Percentiles rank a stretch among this genome's conserved stretches.
These are phyloP conservation scores for Leptographium flavum DNA, from an alignment of 2,329 filamentous ascomycete species.

Conservation along the genomic window DNA sequence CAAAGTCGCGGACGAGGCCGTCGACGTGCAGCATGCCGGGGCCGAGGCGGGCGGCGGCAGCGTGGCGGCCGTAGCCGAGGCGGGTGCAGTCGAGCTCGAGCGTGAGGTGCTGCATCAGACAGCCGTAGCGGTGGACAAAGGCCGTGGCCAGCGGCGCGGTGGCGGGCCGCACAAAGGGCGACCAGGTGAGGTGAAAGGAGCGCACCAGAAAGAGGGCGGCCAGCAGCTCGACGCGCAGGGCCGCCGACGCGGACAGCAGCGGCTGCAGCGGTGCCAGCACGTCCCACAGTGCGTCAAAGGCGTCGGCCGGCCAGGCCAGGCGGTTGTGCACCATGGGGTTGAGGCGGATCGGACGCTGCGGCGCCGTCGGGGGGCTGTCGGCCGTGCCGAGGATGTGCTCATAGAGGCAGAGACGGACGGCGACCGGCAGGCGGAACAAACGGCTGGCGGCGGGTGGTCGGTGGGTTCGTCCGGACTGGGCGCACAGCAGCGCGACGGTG, in stretches of 20 bases:
- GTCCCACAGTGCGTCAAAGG: constrained; percentile 18
- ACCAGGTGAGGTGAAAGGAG: constrained; percentile 24
- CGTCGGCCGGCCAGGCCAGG: constrained; percentile 20
- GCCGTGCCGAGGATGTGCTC: background rate
- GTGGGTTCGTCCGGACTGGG: background rate
- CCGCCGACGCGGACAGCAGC: constrained; percentile 10
- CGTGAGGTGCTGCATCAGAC: constrained; percentile 21
- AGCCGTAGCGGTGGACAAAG: constrained; percentile 21
- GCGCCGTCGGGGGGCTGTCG: background rate
- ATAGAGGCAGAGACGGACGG: constrained; percentile 1
- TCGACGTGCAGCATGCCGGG: constrained; percentile 15
- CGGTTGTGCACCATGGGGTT: constrained; percentile 19
- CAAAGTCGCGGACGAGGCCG: constrained; percentile 16
- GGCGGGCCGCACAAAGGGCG: constrained; percentile 19
- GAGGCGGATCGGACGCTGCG: constrained; percentile 7
- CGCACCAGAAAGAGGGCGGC: constrained; percentile 20
- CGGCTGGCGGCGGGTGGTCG: background rate
- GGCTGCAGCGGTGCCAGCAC: constrained; percentile 10
- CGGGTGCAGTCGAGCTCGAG: constrained; percentile 27
- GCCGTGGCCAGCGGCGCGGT: constrained; percentile 21
- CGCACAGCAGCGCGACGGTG: background rate
- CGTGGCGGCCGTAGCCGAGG: constrained; percentile 18
- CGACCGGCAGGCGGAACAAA: background rate
- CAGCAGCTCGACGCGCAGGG: constrained; percentile 23
- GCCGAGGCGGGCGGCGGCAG: constrained; percentile 13